These are phyloP conservation scores for Nannizzia gypsea DNA, from an alignment of 2,329 filamentous ascomycete genomes.

Conservation along the genomic window DNA sequence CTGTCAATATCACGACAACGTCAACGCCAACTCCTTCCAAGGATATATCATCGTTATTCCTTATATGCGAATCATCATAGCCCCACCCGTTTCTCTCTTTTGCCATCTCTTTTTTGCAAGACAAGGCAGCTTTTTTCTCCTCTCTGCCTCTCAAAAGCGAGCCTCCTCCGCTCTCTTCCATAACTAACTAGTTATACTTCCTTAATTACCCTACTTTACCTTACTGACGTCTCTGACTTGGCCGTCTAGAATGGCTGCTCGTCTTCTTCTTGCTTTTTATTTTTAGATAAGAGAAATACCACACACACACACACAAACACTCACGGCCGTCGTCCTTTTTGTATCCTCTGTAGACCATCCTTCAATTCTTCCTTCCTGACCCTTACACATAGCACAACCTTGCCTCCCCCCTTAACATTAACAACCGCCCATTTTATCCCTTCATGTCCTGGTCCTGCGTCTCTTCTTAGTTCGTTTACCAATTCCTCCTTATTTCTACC, in stretches of 20 bases:
- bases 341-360: background rate
- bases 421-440: background rate
- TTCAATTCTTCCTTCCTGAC: background rate
- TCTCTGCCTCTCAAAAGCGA: background rate
- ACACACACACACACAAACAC: too few relatives aligned
- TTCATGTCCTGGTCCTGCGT: background rate
- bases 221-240: background rate
- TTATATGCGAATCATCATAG: background rate
- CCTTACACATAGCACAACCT: background rate
- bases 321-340: background rate
- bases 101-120: conserved; percentile 10
- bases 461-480: conserved; percentile 3
- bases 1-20: too few relatives aligned
- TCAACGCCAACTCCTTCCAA: background rate
- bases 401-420: background rate
- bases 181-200: background rate
- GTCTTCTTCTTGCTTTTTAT: background rate
- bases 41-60: background rate
- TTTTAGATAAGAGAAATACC: background rate
- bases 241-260: conserved; percentile 11
- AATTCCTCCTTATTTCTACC: conserved; percentile 4
- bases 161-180: background rate
- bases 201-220: too few relatives aligned
- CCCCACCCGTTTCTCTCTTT: conserved; percentile 1
- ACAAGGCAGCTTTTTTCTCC: background rate